These are phyloP conservation scores for Cucurbita ficifolia DNA, from an alignment of 306 rosid genomes.

Conservation along the genomic window DNA sequence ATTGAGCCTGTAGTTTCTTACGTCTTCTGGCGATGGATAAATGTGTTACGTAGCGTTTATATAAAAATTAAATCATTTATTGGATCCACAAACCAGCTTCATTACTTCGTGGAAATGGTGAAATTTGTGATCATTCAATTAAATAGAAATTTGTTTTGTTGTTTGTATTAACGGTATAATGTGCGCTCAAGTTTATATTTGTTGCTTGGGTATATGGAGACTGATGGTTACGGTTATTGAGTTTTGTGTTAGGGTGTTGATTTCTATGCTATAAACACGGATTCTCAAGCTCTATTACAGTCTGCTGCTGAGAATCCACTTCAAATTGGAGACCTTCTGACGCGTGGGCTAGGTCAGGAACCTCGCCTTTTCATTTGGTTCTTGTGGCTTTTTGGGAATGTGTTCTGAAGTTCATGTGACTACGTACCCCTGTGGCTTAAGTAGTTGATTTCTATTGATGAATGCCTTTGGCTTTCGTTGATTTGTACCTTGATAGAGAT, in stretches of 20 bases:
- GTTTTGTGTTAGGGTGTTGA: constrained; percentile 65
- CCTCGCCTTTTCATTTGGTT: constrained; percentile 3
- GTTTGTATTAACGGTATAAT: background rate
- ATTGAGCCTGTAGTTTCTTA: background rate
- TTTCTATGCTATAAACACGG: constrained; percentile 95
- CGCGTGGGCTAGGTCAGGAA: constrained; percentile 93
- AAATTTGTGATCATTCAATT: background rate
- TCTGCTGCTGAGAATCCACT: constrained; percentile 77
- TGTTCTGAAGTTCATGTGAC: background rate
- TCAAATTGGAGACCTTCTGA: constrained; percentile 91
- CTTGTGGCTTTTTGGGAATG: background rate
- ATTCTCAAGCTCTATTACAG: constrained; percentile 81
- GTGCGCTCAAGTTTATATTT: background rate
- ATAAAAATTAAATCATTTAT: too few relatives aligned
- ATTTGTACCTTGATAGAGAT: constrained; percentile 23
- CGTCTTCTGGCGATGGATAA: background rate
- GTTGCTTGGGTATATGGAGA: constrained; percentile 1
- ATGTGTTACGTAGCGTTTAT: background rate
- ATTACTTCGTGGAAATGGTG: background rate
- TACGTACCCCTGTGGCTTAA: background rate
- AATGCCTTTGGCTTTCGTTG: background rate
- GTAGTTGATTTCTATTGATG: background rate
- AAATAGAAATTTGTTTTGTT: background rate
- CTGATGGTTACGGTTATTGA: constrained; percentile 19
- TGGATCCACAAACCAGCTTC: background rate